Conservation (phyloP, 805 yeast species). For the Kuraishia capsulata region DNA sequence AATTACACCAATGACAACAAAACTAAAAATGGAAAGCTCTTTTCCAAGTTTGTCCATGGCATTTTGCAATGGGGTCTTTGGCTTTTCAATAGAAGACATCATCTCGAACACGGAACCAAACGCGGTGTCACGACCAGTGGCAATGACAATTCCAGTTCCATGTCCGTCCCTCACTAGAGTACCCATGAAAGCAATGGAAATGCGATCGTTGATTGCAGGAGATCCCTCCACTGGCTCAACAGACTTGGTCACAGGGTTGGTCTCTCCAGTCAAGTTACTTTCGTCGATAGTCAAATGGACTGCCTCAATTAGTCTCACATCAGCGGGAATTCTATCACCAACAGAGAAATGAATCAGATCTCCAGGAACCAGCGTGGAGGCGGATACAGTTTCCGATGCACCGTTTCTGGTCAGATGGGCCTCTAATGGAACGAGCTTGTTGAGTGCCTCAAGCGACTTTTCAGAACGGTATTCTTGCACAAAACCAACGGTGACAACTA, state of each 20-base stretch:
- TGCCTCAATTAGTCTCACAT: slow-evolving; percentile 70
- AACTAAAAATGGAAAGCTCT: slow-evolving; percentile 78
- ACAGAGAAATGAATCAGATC: slow-evolving; percentile 83
- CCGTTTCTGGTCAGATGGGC: slow-evolving; percentile 86
- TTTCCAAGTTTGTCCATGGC: slow-evolving; percentile 95
- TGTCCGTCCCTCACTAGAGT: slow-evolving; percentile 94
- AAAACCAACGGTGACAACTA: slow-evolving; percentile 95
- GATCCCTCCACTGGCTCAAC: slow-evolving; percentile 34
- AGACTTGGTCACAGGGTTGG: slow-evolving; percentile 70
- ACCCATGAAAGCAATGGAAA: slow-evolving; percentile 90
- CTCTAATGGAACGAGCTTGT: slow-evolving; percentile 91
- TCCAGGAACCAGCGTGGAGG: slow-evolving; percentile 89
- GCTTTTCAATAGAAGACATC: slow-evolving; percentile 94
- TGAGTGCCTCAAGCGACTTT: slow-evolving; percentile 86
- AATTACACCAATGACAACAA: slow-evolving; percentile 83
- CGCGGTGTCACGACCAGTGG: slow-evolving; percentile 83
- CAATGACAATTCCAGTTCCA: slow-evolving; percentile 88
- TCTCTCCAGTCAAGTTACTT: slow-evolving; percentile 93
- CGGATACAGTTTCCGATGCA: slow-evolving; percentile 70
- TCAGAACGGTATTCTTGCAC: slow-evolving; percentile 96
- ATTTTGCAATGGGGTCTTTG: slow-evolving; percentile 92
- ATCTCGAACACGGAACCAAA: slow-evolving; percentile 92
- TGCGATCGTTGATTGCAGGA: slow-evolving; percentile 59
- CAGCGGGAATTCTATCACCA: slow-evolving; percentile 97
- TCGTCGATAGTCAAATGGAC: slow-evolving; percentile 84